Base-by-base conservation (phyloP, 257 asterid genomes). In the Jasminum sambac region DNA sequence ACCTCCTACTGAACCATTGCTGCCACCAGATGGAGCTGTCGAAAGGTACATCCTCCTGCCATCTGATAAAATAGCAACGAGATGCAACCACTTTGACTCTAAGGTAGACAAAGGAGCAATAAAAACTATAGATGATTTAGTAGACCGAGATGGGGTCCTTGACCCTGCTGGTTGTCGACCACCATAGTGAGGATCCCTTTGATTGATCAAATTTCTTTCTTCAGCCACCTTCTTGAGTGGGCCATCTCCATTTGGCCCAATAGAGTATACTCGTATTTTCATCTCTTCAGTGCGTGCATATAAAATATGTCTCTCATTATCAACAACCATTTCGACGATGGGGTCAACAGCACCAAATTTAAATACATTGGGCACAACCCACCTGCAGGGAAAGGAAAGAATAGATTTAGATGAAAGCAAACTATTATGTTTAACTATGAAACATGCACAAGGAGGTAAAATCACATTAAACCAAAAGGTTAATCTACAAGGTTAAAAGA, bases 1-100 rank as follows among this genome's bases (percentile, higher is more conserved):
- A 80, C 86, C 84, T 77, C 90, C 96, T 79, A 84, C 86, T 66
- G 84, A 75, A 77, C 90, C 82, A 75, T 60, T 83, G 79, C 69
- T 87, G 77, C 97, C 96, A 71, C 95, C 86, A 64, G 96, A 86
- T 69, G 94, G 83, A 68, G 84, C 77, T 71, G 99, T 94, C 5
- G 99, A 89, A 71, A 91, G 96, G 74, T 95, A 95, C 99, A 95
- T 87, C 77, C 99, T 88, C 64, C 96, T 86, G 34, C 99, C 99
- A 81, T 95, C 99, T 63, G 99, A 95, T 74, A 95, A 79, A 76
- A 91, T 80, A 34, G 92, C 97, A 77, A 89, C 92, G 21, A 95
- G 97, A 78, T 95, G 99, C 79, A 95, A 80, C 89, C 96, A 87
- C 86, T 91, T 95, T 13, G 99, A 91, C 80, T 95, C 99, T 77